Base-by-base conservation (phyloP, 208 protist genomes). In the Trypanosoma caninum region DNA sequence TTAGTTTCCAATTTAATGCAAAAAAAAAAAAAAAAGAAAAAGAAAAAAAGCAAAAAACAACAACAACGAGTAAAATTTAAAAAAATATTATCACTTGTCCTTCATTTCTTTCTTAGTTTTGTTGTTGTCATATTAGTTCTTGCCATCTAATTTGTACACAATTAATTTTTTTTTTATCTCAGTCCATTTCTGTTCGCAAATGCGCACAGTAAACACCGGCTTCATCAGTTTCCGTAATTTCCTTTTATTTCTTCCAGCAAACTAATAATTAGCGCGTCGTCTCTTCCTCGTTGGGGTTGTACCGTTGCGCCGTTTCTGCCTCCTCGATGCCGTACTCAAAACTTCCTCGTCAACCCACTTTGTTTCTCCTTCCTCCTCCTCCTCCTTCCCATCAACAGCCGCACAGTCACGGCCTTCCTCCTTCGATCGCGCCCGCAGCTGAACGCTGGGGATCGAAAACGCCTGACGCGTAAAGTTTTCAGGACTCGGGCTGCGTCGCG, bases 401-500 rank as follows among this genome's bases (percentile, higher is more conserved):
- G 28, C 37, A 16, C 23, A 14, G n/a, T 60, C 23, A 40, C 51
- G 6, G 23, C 45, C 2, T 45, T 50, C 11, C 46, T 35, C 59
- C 42, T 56, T 50, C 38, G 16, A 13, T 42, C 45, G 31, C 44
- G 22, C 38, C 27, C 9, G 37, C 35, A 11, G 18, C 11, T 42
- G 20, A 25, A 46, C 55, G 38, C 56, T 58, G 42, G 65, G 59
- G 54, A 68, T 57, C 18, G 50, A 60, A 1, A 53, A 46, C 2
- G 56, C 58, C 41, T 84, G 69, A 28, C 74, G 62, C 2, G 80
- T 84, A 48, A 69, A 72, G 20, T 38, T 65, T 41, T 74, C 74
- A 1, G 83, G 80, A 56, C 83, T 90, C 33, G 50, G 69, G 50
- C 77, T 80, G 45, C 83, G 83, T 0, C 77, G 58, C 48, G 80